These are phyloP conservation scores for Pseudogymnoascus sp. DNA, from an alignment of 2,329 filamentous ascomycete species.

Conservation along the genomic window DNA sequence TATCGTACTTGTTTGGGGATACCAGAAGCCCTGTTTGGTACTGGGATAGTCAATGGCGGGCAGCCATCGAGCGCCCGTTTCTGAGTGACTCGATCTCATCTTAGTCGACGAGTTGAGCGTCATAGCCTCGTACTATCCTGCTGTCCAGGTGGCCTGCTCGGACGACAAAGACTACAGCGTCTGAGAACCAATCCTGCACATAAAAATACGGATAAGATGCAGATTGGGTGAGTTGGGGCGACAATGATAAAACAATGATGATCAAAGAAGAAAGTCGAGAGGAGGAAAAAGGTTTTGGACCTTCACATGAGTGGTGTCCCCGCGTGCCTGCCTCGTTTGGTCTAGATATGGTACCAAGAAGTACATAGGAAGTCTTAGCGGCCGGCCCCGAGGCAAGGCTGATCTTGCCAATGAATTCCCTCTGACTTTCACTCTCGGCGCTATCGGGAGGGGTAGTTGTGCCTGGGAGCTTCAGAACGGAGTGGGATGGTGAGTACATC, in stretches of 20 bases:
- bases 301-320: background rate
- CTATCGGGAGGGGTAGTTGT: background rate
- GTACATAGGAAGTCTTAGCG: background rate
- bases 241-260: background rate
- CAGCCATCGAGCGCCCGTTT: constrained; percentile 3
- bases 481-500: background rate
- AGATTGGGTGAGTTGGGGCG: background rate
- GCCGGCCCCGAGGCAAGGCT: background rate
- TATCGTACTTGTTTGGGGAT: constrained; percentile 60
- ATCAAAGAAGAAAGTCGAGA: background rate
- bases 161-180: background rate
- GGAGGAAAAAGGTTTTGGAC: background rate
- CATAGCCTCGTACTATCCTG: background rate
- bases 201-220: constrained; percentile 4
- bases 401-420: background rate
- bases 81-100: background rate
- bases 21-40: constrained; percentile 50
- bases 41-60: constrained; percentile 24
- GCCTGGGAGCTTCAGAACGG: background rate
- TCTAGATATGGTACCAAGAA: background rate
- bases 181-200: background rate
- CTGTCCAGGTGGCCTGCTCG: background rate
- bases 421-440: background rate
- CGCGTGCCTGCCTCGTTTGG: background rate
- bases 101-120: background rate